A percentile compares a stretch with the other conserved stretches of the same genome.
phyloP scores from a whole-genome alignment of 148 eudicot genomes.

The Silene conica region DNA sequence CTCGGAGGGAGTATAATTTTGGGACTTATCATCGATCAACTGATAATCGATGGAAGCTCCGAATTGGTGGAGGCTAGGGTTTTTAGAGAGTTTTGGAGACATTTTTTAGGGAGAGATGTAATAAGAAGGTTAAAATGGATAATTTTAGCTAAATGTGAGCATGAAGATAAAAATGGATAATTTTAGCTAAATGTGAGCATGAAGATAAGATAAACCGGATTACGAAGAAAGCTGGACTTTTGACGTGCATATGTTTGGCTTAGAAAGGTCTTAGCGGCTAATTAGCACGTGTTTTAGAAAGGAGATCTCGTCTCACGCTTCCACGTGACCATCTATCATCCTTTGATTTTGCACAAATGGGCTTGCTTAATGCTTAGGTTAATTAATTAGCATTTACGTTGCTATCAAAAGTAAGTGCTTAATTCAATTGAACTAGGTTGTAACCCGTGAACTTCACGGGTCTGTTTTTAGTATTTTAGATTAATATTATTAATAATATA shows the following conservation, averaged over 20 bases:
- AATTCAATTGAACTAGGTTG: no score
- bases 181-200: neutral
- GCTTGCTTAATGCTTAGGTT: neutral
- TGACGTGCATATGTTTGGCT: slow-evolving; percentile 15
- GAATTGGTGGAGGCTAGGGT: no score
- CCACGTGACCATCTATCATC: neutral
- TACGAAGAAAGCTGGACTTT: neutral
- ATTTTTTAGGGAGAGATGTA: no score
- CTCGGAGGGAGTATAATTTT: no score
- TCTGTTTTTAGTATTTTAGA: no score
- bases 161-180: neutral
- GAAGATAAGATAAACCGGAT: neutral
- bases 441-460: no score
- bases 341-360: slow-evolving; percentile 5
- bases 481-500: no score
- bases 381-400: neutral
- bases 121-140: no score
- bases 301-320: neutral
- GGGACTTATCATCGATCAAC: no score
- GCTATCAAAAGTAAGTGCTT: neutral
- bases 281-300: slow-evolving; percentile 15
- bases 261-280: neutral
- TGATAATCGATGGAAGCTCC: no score
- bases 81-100: no score
- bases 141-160: neutral